These are phyloP conservation scores for Rhinocladiella similis DNA, from an alignment of 2,329 filamentous ascomycete species.

Conservation along the genomic window DNA sequence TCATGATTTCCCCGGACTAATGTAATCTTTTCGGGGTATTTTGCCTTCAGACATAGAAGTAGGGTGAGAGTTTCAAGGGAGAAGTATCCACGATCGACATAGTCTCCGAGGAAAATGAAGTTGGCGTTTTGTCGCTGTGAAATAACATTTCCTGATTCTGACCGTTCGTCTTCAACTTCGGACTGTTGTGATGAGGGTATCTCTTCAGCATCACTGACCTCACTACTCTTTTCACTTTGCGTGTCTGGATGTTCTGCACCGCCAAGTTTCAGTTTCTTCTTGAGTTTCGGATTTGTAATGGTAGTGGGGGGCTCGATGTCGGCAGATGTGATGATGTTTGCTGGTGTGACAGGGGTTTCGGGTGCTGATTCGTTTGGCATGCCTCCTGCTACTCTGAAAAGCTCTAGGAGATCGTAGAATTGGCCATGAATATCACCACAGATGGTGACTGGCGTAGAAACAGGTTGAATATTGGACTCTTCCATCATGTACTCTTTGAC, in stretches of 20 bases:
- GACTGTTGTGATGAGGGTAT: constrained; percentile 47
- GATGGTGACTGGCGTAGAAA: constrained; percentile 91
- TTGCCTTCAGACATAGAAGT: constrained; percentile 42
- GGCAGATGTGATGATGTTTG: constrained; percentile 79
- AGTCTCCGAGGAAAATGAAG: constrained; percentile 72
- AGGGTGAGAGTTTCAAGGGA: constrained; percentile 72
- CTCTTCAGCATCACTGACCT: constrained; percentile 45
- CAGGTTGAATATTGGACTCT: constrained; percentile 99
- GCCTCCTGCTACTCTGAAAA: constrained; percentile 93
- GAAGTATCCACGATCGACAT: constrained; percentile 74
- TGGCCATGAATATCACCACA: constrained; percentile 98
- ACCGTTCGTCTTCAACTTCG: constrained; percentile 39
- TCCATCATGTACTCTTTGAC: constrained; percentile 99
- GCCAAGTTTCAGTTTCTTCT: constrained; percentile 72
- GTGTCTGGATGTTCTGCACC: constrained; percentile 26
- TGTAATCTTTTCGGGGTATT: constrained; percentile 72
- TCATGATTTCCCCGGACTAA: constrained; percentile 75
- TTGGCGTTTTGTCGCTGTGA: constrained; percentile 60
- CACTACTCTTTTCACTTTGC: constrained; percentile 28
- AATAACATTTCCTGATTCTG: constrained; percentile 28
- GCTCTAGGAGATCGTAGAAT: constrained; percentile 95
- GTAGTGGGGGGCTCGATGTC: constrained; percentile 88
- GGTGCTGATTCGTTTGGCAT: constrained; percentile 76
- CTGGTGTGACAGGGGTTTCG: constrained; percentile 65
- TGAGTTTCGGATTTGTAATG: constrained; percentile 83